phyloP scores from a whole-genome alignment of 352 stramenopile genomes.

The Pythium aquatile region DNA sequence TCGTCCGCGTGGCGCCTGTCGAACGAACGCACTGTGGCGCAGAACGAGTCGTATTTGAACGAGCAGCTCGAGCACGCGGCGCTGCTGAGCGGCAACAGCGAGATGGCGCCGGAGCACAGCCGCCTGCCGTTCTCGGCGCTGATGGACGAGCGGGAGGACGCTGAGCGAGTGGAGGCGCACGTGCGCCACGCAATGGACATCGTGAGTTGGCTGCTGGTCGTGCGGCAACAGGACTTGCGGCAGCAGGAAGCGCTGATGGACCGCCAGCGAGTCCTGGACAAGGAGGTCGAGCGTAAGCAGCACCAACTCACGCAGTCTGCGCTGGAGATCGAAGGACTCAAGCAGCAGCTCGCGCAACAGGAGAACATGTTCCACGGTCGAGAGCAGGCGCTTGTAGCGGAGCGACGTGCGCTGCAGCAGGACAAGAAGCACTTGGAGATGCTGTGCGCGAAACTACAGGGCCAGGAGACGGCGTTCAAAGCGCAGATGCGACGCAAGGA shows the following conservation, averaged over 20 bases:
- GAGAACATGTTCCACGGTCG: conserved; percentile 66
- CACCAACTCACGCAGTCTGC: conserved; percentile 44
- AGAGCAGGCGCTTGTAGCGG: conserved; percentile 43
- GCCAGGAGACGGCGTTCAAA: conserved; percentile 73
- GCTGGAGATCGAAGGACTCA: conserved; percentile 45
- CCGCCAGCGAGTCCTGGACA: conserved; percentile 37
- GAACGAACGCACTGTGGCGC: conserved; percentile 33
- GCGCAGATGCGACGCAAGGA: conserved; percentile 73
- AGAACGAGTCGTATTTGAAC: conserved; percentile 59
- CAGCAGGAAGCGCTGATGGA: conserved; percentile 56
- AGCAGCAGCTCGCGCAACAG: conserved; percentile 50
- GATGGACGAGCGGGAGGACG: conserved; percentile 16
- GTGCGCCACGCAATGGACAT: conserved; percentile 67
- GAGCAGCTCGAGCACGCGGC: conserved; percentile 58
- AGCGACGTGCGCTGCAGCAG: conserved; percentile 51
- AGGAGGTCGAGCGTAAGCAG: conserved; percentile 53
- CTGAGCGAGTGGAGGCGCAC: conserved; percentile 33
- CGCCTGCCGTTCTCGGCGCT: conserved; percentile 26
- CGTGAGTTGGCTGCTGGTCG: conserved; percentile 63
- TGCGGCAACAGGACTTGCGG: conserved; percentile 49
- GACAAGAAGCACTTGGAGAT: conserved; percentile 75
- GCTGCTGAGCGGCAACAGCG: conserved; percentile 23
- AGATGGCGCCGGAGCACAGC: conserved; percentile 15
- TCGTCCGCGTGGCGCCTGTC: conserved; percentile 46
- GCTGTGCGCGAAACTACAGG: conserved; percentile 65